Evolutionary conservation across 768 basidiomycete genomes (phyloP).

Genomic region (Tricholomella constricta): DNA sequence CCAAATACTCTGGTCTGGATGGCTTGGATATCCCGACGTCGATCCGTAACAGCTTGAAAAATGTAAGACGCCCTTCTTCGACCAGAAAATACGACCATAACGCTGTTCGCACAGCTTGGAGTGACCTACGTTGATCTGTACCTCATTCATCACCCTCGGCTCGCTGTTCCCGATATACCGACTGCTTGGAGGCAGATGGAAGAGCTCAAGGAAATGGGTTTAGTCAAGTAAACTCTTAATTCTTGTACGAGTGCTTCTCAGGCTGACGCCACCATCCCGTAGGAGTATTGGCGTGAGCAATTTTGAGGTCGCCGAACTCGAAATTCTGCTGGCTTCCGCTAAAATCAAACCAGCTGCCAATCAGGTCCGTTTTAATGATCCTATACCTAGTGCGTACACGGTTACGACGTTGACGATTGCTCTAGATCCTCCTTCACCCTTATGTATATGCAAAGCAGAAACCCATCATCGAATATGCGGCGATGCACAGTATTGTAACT

Average conservation of each 20-base stretch:
- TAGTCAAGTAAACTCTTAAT: constrained; percentile 47
- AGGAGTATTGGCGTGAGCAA: constrained; percentile 79
- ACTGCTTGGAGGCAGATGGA: constrained; percentile 68
- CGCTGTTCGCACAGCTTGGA: constrained; percentile 46
- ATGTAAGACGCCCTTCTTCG: constrained; percentile 36
- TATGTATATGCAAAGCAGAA: constrained; percentile 61
- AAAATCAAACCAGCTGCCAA: constrained; percentile 68
- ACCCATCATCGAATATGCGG: constrained; percentile 58
- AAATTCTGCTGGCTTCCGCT: constrained; percentile 55
- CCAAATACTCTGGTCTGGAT: constrained; percentile 58
- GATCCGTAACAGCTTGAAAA: constrained; percentile 56
- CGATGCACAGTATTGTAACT: constrained; percentile 59
- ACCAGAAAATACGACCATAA: neutral
- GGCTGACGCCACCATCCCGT: neutral
- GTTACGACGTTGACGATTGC: neutral
- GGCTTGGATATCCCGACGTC: constrained; percentile 56
- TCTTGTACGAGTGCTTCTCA: too few relatives aligned
- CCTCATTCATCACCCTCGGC: constrained; percentile 61
- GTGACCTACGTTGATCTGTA: constrained; percentile 70
- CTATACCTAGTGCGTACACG: neutral
- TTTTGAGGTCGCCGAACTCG: constrained; percentile 57
- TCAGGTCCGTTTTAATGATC: constrained; percentile 45
- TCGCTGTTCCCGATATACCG: constrained; percentile 59
- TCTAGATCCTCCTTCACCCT: constrained; percentile 68
- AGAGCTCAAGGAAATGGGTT: constrained; percentile 52